Percentiles rank a stretch among this genome's conserved stretches.
Conservation (phyloP, 768 basidiomycete species). For the Auricularia cornea region DNA sequence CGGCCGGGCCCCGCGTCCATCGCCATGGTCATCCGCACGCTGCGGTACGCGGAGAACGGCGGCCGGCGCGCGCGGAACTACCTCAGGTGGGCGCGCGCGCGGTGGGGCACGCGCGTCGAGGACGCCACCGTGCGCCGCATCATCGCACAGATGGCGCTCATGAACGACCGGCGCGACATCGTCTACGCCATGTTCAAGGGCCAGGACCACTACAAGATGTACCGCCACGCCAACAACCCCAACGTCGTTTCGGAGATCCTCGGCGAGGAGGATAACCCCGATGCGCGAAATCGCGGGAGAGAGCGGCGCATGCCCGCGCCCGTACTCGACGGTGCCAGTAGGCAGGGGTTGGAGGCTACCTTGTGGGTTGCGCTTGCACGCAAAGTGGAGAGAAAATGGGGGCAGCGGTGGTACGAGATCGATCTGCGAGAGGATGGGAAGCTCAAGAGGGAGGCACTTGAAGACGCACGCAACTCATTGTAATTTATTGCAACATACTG, state of each 20-base stretch:
- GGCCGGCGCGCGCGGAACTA: constrained; percentile 45
- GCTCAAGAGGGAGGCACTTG: no score
- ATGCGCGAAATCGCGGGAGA: background rate
- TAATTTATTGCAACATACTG: no score
- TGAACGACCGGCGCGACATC: constrained; percentile 55
- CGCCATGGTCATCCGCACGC: constrained; percentile 45
- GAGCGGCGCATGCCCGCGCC: background rate
- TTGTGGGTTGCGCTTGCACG: no score
- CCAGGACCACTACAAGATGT: background rate
- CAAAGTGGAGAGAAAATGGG: no score
- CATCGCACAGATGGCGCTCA: constrained; percentile 49
- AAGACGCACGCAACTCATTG: no score
- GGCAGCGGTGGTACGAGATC: no score
- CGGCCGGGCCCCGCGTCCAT: constrained; percentile 53
- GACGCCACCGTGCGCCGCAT: constrained; percentile 54
- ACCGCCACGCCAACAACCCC: background rate
- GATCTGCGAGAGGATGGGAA: no score
- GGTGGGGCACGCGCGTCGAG: constrained; percentile 50
- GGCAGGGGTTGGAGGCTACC: no score
- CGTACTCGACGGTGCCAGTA: background rate
- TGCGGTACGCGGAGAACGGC: constrained; percentile 41
- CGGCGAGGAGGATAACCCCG: background rate
- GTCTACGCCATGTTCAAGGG: constrained; percentile 7
- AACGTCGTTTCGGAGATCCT: background rate
- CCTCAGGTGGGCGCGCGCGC: constrained; percentile 31